Evolutionary conservation across 805 yeast species (phyloP).

Genomic region (Pichia rugopelliculosa): DNA sequence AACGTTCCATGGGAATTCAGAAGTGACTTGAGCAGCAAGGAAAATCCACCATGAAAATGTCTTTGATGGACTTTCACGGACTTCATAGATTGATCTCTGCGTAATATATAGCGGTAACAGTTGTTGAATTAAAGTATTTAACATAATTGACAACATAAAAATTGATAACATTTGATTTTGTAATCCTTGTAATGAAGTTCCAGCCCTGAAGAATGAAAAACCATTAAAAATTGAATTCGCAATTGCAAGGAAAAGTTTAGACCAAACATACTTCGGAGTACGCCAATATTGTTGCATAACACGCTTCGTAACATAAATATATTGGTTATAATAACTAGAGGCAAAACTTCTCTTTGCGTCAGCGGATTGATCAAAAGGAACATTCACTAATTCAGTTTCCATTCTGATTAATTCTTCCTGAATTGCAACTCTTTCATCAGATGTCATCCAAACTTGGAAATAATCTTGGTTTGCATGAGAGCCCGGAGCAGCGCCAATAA

Average conservation of each 20-base stretch:
- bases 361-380: slow-evolving; percentile 21
- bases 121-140: slow-evolving; percentile 57
- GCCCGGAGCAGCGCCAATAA: slow-evolving; percentile 80
- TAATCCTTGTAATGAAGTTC: slow-evolving; percentile 44
- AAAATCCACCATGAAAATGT: slow-evolving; percentile 67
- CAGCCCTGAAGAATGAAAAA: slow-evolving; percentile 59
- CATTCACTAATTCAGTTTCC: slow-evolving; percentile 14
- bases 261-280: slow-evolving; percentile 40
- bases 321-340: slow-evolving; percentile 36
- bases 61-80: slow-evolving; percentile 62
- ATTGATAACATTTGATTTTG: slow-evolving; percentile 50
- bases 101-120: slow-evolving; percentile 51
- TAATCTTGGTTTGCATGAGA: slow-evolving; percentile 54
- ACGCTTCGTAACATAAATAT: slow-evolving; percentile 31
- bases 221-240: slow-evolving; percentile 50
- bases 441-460: slow-evolving; percentile 51
- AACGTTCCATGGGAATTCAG: slow-evolving; percentile 56
- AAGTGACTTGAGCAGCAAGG: slow-evolving; percentile 44
- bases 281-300: slow-evolving; percentile 40
- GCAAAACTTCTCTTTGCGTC: slow-evolving; percentile 31
- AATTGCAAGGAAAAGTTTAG: slow-evolving; percentile 37
- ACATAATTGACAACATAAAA: slow-evolving; percentile 48
- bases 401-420: slow-evolving; percentile 26
- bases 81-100: slow-evolving; percentile 64
- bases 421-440: slow-evolving; percentile 22